These are phyloP conservation scores for Colletotrichum sp. DNA, from an alignment of 2,329 filamentous ascomycete species.

Conservation along the genomic window DNA sequence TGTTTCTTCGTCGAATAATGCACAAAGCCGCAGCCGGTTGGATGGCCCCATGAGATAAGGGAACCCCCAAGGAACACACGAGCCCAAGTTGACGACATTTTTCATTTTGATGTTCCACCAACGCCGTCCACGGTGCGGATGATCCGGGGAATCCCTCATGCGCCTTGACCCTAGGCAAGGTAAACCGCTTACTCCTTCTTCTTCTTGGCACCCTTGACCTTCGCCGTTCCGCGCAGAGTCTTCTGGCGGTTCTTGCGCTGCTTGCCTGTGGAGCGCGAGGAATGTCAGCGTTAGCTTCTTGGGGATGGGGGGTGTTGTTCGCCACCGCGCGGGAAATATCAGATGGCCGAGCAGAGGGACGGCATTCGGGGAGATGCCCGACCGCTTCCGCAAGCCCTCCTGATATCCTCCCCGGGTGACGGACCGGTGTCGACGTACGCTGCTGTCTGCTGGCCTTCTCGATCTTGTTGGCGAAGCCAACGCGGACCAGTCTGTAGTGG, in stretches of 20 bases:
- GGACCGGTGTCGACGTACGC: conserved; percentile 71
- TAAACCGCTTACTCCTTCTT: conserved; percentile 84
- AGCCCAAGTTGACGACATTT: conserved; percentile 21
- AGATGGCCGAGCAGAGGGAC: background rate
- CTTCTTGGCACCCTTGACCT: conserved; percentile 94
- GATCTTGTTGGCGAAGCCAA: conserved; percentile 90
- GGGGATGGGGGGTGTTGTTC: background rate
- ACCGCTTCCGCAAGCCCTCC: background rate
- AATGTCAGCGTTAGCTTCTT: conserved; percentile 24
- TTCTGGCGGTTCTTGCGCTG: conserved; percentile 99
- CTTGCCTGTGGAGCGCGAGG: conserved; percentile 74
- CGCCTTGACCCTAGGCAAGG: conserved; percentile 23
- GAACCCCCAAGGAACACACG: conserved; percentile 11
- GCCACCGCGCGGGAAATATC: conserved; percentile 25
- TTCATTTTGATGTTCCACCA: conserved; percentile 22
- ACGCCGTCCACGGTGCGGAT: conserved; percentile 22
- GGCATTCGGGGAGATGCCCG: background rate
- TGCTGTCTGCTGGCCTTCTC: conserved; percentile 99
- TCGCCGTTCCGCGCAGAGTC: conserved; percentile 96
- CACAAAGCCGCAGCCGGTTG: conserved; percentile 15
- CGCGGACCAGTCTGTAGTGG: conserved; percentile 93
- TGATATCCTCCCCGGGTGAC: background rate
- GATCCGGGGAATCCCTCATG: conserved; percentile 22
- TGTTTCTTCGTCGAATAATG: conserved; percentile 16
- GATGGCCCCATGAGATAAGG: conserved; percentile 4